Conservation (phyloP, 2,329 filamentous ascomycete genomes). For the Calycina marina region DNA sequence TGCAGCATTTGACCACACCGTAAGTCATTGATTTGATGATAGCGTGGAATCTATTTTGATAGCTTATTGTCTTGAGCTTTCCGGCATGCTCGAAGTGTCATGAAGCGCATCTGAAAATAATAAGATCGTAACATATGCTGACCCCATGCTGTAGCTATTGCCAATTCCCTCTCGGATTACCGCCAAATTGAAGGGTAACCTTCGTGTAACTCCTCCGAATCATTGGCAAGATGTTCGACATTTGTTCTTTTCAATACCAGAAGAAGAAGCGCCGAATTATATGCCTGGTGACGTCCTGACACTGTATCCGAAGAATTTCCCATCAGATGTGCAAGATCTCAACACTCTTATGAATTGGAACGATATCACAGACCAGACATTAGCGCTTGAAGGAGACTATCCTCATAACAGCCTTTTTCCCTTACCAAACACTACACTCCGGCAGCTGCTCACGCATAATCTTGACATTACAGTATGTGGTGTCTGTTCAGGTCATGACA, state of each 20-base stretch:
- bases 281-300: constrained; percentile 68
- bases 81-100: too few species aligned
- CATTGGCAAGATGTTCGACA: constrained; percentile 95
- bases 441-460: constrained; percentile 64
- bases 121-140: too few species aligned
- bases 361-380: constrained; percentile 50
- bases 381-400: constrained; percentile 35
- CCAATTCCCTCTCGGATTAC: constrained; percentile 6
- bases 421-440: constrained; percentile 34
- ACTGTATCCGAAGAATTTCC: constrained; percentile 79
- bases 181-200: constrained; percentile 43
- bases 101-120: too few species aligned
- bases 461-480: constrained; percentile 63
- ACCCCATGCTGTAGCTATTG: background rate
- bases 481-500: too few species aligned
- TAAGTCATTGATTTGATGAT: too few species aligned
- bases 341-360: constrained; percentile 71
- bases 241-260: constrained; percentile 44
- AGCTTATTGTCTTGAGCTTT: too few species aligned
- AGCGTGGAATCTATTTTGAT: too few species aligned
- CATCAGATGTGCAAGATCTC: constrained; percentile 63
- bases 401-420: constrained; percentile 23
- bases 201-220: constrained; percentile 53
- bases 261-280: constrained; percentile 25
- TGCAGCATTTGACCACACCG: too few species aligned